Conservation (phyloP, 805 yeast species). For the Myxozyma vanderwaltii region DNA sequence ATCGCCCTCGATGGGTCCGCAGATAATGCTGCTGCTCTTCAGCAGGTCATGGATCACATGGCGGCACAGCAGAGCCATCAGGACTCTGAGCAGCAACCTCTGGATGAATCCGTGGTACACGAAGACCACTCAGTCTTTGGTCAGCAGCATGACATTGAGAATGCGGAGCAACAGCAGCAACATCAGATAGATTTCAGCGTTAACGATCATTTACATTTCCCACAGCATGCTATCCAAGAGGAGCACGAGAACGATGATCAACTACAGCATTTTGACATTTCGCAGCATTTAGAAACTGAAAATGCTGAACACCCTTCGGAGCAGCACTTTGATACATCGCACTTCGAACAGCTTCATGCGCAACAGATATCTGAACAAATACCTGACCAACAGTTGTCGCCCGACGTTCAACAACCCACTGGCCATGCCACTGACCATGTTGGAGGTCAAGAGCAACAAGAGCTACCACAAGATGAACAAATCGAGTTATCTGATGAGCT, state of each 20-base stretch:
- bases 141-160: neutral
- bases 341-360: neutral
- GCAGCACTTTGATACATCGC: neutral
- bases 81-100: neutral
- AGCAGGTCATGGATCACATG: constrained; percentile 1
- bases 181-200: neutral
- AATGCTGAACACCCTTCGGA: neutral
- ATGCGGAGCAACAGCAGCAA: neutral
- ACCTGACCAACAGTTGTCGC: neutral
- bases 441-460: constrained; percentile 5
- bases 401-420: too few relatives aligned
- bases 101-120: neutral
- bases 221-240: too few relatives aligned
- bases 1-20: neutral
- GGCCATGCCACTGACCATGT: neutral
- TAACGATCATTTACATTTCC: neutral
- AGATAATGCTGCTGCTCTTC: neutral
- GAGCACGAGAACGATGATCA: too few relatives aligned
- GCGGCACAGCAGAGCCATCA: neutral
- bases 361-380: constrained; percentile 1
- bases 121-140: neutral
- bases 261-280: neutral
- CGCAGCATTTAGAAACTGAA: neutral
- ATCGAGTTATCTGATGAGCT: constrained; percentile 11
- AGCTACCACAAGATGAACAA: neutral